Conservation (phyloP, 2,329 filamentous ascomycete genomes). For the Exophiala aquamarina region DNA sequence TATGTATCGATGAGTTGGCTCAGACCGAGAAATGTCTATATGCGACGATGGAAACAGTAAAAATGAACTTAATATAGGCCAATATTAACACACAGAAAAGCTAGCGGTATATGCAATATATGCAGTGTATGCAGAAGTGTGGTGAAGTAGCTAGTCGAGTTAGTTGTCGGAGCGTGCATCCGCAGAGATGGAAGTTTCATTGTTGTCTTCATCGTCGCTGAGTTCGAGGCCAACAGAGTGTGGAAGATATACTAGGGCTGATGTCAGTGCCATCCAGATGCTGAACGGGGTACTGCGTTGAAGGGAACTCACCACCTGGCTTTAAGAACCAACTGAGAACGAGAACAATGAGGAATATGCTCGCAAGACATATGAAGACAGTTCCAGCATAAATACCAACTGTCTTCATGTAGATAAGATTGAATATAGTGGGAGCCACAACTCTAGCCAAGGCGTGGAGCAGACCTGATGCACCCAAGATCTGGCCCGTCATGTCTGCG, state of each 20-base stretch:
- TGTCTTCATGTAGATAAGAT: constrained; percentile 79
- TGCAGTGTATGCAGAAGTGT: too few relatives aligned
- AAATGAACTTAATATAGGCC: too few relatives aligned
- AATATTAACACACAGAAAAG: too few relatives aligned
- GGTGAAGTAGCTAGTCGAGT: background rate
- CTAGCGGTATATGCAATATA: too few relatives aligned
- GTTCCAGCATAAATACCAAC: constrained; percentile 76
- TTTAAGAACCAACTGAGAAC: constrained; percentile 68
- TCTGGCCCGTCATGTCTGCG: constrained; percentile 73
- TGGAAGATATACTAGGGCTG: background rate
- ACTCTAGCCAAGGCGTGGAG: constrained; percentile 80
- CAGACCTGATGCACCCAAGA: constrained; percentile 85
- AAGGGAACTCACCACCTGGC: constrained; percentile 64
- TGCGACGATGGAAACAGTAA: too few relatives aligned
- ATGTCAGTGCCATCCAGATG: background rate
- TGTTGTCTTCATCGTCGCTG: background rate
- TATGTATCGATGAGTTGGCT: too few relatives aligned
- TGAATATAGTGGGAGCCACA: constrained; percentile 78
- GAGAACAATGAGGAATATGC: constrained; percentile 66
- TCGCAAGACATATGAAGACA: constrained; percentile 73
- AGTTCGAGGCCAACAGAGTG: background rate
- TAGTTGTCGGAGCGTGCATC: background rate
- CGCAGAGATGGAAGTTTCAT: background rate
- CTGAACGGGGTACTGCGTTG: background rate
- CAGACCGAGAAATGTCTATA: too few relatives aligned